Evolutionary conservation across 306 rosid genomes (phyloP).

Genomic region (Prunus mira): DNA sequence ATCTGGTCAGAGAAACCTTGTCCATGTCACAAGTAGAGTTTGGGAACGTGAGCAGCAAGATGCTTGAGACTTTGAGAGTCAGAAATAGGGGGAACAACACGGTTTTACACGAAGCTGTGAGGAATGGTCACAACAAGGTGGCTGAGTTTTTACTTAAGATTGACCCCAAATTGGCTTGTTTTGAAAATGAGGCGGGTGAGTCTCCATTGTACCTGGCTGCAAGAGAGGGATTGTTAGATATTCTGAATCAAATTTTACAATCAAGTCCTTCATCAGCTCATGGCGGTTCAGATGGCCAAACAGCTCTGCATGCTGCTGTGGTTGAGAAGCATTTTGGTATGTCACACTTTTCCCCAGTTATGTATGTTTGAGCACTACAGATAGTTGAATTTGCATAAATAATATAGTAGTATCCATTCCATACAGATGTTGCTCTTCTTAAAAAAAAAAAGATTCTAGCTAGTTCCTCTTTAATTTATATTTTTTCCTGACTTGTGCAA

Average conservation of each 20-base stretch:
- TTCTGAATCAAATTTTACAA: neutral
- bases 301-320: slow-evolving; percentile 13
- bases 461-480: too few species aligned
- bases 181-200: neutral
- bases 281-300: slow-evolving; percentile 1
- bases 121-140: neutral
- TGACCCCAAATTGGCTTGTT: neutral
- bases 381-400: too few species aligned
- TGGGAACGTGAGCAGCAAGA: too few species aligned
- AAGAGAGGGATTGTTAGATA: neutral
- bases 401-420: too few species aligned
- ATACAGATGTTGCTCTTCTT: too few species aligned
- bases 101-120: neutral
- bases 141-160: neutral
- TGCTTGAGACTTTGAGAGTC: neutral
- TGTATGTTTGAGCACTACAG: too few species aligned
- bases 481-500: too few species aligned
- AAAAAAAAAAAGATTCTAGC: too few species aligned
- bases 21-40: neutral
- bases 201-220: slow-evolving; percentile 12
- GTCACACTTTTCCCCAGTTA: too few species aligned
- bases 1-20: neutral
- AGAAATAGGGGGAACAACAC: neutral
- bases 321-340: slow-evolving; percentile 7
- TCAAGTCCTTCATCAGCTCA: neutral